phyloP scores from a whole-genome alignment of 805 yeast species.

The Tetrapisispora pingtungensis region DNA sequence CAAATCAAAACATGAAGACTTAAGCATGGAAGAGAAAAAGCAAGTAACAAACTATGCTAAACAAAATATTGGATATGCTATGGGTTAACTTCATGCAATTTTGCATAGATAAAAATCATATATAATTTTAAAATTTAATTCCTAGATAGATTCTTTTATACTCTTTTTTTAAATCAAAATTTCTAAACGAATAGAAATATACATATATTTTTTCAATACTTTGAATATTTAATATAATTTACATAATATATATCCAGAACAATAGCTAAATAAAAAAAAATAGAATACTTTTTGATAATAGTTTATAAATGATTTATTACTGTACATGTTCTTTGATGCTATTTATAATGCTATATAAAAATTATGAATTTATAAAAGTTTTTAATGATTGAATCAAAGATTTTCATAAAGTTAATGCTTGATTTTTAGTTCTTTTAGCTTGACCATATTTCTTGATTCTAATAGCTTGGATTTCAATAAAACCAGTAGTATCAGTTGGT shows the following conservation, averaged over 20 bases:
- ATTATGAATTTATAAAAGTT: neutral
- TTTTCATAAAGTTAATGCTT: constrained; percentile 30
- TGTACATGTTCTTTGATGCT: neutral
- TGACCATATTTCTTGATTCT: constrained; percentile 98
- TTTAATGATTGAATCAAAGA: neutral
- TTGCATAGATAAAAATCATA: neutral
- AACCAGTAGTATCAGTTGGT: constrained; percentile 94
- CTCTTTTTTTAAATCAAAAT: neutral
- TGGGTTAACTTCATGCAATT: neutral
- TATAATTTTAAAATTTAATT: neutral
- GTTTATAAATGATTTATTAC: neutral
- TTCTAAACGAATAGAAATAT: neutral
- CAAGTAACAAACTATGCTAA: constrained; percentile 67
- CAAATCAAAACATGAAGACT: constrained; percentile 70
- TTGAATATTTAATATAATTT: too few species aligned
- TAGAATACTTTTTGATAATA: neutral
- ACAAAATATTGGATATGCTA: constrained; percentile 56
- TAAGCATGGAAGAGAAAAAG: constrained; percentile 47
- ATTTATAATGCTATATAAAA: constrained; percentile 1
- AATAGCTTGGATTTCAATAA: constrained; percentile 95
- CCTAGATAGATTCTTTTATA: constrained; percentile 2
- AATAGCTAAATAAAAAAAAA: too few species aligned
- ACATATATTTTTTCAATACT: neutral
- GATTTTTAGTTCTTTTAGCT: constrained; percentile 75
- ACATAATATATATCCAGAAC: too few species aligned